Evolutionary conservation across 2,329 filamentous ascomycete genomes (phyloP).

Genomic region (Diaporthe sp.): DNA sequence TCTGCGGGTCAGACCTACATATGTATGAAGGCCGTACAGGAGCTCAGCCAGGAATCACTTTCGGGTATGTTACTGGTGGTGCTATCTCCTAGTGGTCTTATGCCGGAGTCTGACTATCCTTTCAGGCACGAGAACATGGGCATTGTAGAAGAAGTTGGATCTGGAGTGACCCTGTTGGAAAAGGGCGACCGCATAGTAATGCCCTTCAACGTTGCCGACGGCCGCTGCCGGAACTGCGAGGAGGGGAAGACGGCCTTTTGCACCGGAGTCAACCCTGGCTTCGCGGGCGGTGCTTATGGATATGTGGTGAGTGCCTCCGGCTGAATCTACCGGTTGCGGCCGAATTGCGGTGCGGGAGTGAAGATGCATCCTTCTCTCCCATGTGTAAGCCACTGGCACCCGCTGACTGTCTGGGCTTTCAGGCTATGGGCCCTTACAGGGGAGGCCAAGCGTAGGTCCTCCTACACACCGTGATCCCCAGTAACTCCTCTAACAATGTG

Average conservation of each 20-base stretch:
- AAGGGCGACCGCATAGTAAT: slow-evolving; percentile 75
- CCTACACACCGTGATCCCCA: background rate
- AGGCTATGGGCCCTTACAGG: slow-evolving; percentile 69
- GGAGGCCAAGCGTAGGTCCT: slow-evolving; percentile 58
- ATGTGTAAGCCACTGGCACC: no score
- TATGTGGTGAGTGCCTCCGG: slow-evolving; percentile 35
- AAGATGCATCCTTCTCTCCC: no score
- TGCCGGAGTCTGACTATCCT: background rate
- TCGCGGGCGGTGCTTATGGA: slow-evolving; percentile 54
- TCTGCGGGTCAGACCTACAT: slow-evolving; percentile 54
- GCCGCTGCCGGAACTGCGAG: slow-evolving; percentile 74
- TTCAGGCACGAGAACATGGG: slow-evolving; percentile 72
- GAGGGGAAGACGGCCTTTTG: slow-evolving; percentile 76
- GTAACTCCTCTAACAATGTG: background rate
- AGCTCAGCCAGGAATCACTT: slow-evolving; percentile 42
- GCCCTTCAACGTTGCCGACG: slow-evolving; percentile 76
- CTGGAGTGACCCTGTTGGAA: slow-evolving; percentile 72
- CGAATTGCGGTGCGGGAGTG: no score
- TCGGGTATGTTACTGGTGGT: background rate
- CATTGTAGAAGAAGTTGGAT: slow-evolving; percentile 67
- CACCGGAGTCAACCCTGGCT: slow-evolving; percentile 64
- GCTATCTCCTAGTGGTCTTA: background rate
- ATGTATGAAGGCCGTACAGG: slow-evolving; percentile 49
- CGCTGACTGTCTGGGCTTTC: background rate
- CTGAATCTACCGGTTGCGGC: no score